Base-by-base conservation (phyloP, 257 asterid species). In the Thymus mandschuricus region DNA sequence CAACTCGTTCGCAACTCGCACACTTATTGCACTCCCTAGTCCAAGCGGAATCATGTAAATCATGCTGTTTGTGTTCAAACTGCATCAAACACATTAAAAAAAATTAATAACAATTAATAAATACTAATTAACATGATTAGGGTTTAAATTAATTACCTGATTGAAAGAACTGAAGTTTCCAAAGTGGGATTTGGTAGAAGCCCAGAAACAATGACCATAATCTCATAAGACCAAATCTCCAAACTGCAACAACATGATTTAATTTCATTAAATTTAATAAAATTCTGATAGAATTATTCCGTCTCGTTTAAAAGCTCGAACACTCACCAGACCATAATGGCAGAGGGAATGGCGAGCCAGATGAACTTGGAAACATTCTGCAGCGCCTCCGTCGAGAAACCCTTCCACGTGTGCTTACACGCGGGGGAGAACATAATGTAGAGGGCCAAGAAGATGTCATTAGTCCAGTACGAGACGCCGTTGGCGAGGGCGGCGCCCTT, bases 161-260 rank as follows among this genome's bases (percentile, higher is more conserved):
- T 89, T 3, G 94, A 89, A 10, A 89, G 87, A 78, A 86, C 94
- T 0, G 96, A 89, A 0, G 96, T 87, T 75, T 89, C 96, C 41
- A 89, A 64, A 6, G 87, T 84, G 3, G 94, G 96, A 76, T 89
- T 82, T 0, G 95, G 95, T 6, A 89, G 90, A 69, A 84, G 89
- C 2, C 96, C 96, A 11, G 95, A 79, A n/a, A 87, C 82, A 34
- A 89, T 75, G 54, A 89, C 95, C 96, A 86, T 89, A 70, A 87
- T 81, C 73, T 86, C 95, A 13, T 87, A 89, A 0, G 94, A 89
- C 96, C 95, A 89, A 28, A 82, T 80, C 86, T 89, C 96, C 83
- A 87, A 79, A 77, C 90, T 89, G 87, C 64, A 52, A 44, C 52
- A 46, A 51, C 3, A 4, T 1, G 0, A 4, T 1, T 5, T 13